Base-by-base conservation (phyloP, 257 asterid species). In the Striga asiatica region DNA sequence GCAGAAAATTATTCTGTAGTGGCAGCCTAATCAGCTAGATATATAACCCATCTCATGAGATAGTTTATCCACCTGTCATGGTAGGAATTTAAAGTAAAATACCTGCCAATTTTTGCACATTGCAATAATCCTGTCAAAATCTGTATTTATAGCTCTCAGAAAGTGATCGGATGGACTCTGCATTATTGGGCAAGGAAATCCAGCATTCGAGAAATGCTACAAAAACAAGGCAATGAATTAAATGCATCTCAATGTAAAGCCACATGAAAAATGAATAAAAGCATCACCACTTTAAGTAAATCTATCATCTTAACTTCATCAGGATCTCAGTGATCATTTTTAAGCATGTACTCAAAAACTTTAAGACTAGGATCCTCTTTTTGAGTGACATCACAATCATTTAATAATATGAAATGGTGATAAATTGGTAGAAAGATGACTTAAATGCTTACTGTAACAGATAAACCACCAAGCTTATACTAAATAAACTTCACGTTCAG, bases 101-200 rank as follows among this genome's bases (percentile, higher is more conserved):
- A 92, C 99, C 99, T 88, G 99, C 99, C 99, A 92, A 71, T 89
- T 92, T 81, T 85, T 92, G 91, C 96, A 92, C 93, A 88, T 92
- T 4, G 95, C 94, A 54, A 92, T 92, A 63, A 92, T 92, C 79
- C 97, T 75, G 73, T 92, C 99, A 8, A 92, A 92, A 67, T 92
- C 95, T 2, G 97, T 88, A 64, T 92, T 88, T 72, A 92, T 92
- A 48, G 97, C 99, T 53, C 99, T 94, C 60, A 92, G 88, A 60
- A 92, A 92, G 75, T 92, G 99, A 73, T 92, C 99, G 0, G 99
- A 84, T 35, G 99, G 99, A 74, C 99, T 92, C 85, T 92, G 99
- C 99, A 92, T 92, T 69, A 92, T 92, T 5, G 99, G 99, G 72
- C 99, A 92, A 68, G 99, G 99, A 74, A 92, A 92, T 68, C 99